Conservation (phyloP, 805 yeast species). For the Nakazawaea anatomiae region DNA sequence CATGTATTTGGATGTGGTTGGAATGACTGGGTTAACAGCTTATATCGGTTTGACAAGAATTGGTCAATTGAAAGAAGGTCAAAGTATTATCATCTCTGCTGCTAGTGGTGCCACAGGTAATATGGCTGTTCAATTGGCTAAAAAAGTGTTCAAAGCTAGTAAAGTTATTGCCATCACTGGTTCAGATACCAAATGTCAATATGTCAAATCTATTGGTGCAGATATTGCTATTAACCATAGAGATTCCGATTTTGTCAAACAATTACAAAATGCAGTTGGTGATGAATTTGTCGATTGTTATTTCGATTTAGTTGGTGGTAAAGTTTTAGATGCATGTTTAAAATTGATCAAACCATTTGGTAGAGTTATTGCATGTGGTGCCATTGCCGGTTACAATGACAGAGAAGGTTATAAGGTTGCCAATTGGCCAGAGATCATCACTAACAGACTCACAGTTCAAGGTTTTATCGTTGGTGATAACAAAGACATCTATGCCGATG, state of each 20-base stretch:
- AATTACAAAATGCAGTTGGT: slow-evolving; percentile 35
- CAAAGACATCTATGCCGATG: slow-evolving; percentile 29
- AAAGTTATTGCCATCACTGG: slow-evolving; percentile 62
- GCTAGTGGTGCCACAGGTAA: slow-evolving; percentile 77
- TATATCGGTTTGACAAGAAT: slow-evolving; percentile 47
- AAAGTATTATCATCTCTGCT: slow-evolving; percentile 50
- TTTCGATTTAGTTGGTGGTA: slow-evolving; percentile 64
- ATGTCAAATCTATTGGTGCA: slow-evolving; percentile 49
- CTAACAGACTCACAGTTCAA: slow-evolving; percentile 42
- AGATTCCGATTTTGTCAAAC: slow-evolving; percentile 29
- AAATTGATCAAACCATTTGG: slow-evolving; percentile 32
- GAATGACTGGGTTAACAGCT: slow-evolving; percentile 58
- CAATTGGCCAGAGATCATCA: slow-evolving; percentile 37
- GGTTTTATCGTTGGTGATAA: slow-evolving; percentile 51
- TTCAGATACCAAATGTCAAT: slow-evolving; percentile 46
- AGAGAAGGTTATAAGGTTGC: slow-evolving; percentile 27
- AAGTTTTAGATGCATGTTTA: slow-evolving; percentile 41
- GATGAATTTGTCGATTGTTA: slow-evolving; percentile 45
- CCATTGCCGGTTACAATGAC: slow-evolving; percentile 54
- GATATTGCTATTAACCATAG: slow-evolving; percentile 51
- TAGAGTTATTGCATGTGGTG: slow-evolving; percentile 54
- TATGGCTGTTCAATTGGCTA: slow-evolving; percentile 50
- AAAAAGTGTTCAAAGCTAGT: slow-evolving; percentile 43
- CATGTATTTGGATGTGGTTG: slow-evolving; percentile 43
- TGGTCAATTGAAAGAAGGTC: slow-evolving; percentile 39